Conservation (phyloP, 352 stramenopile species). For the Peronospora destructor region DNA sequence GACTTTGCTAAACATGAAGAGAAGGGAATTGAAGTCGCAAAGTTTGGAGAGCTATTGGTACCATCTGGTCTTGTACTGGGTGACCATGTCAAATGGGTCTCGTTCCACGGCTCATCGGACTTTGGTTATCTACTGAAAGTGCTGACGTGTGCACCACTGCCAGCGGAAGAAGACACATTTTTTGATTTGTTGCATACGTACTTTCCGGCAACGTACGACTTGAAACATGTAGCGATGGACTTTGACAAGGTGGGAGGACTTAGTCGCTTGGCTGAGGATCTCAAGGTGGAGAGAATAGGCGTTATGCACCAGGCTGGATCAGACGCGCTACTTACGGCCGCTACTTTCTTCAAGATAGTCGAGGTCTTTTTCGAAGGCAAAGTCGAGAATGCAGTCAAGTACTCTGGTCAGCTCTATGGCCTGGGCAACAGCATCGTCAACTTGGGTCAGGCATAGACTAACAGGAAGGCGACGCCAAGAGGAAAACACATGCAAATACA, state of each 20-base stretch:
- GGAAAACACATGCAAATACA: conserved; percentile 22
- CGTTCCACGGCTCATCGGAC: conserved; percentile 98
- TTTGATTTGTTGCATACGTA: conserved; percentile 97
- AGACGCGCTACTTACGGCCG: conserved; percentile 94
- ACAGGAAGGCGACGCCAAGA: conserved; percentile 6
- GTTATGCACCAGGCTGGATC: conserved; percentile 98
- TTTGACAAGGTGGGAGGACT: conserved; percentile 97
- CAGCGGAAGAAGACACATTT: conserved; percentile 89
- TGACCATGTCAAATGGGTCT: conserved; percentile 98
- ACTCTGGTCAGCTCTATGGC: conserved; percentile 82
- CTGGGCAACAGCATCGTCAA: conserved; percentile 60
- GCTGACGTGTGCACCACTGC: conserved; percentile 87
- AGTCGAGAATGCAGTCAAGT: conserved; percentile 76
- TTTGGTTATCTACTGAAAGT: conserved; percentile 99
- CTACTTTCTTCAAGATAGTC: conserved; percentile 90
- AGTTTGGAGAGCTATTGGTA: conserved; percentile 97
- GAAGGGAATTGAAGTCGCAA: conserved; percentile 93
- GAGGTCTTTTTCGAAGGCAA: conserved; percentile 85
- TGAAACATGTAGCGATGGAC: conserved; percentile 98
- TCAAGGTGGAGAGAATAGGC: conserved; percentile 96
- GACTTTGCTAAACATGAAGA: conserved; percentile 95
- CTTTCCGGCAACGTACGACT: conserved; percentile 97
- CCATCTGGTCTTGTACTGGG: conserved; percentile 96
- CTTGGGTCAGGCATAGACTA: conserved; percentile 33
- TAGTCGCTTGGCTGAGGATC: conserved; percentile 92